Conservation (phyloP, 2,329 filamentous ascomycete genomes). For the Monosporascus sp. region DNA sequence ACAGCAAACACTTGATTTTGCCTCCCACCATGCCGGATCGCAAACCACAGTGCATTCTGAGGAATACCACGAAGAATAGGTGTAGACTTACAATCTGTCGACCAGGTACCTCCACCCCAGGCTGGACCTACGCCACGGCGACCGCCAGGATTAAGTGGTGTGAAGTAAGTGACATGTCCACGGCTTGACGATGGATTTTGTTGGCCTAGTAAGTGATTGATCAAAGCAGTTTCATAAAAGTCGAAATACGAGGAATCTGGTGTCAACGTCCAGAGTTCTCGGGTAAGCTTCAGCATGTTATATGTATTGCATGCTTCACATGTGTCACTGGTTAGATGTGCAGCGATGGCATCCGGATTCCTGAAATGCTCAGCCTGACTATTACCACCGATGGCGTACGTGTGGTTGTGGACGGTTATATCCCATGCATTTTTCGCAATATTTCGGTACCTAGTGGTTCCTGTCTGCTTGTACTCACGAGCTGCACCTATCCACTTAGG, state of each 20-base stretch:
- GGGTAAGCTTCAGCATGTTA: slow-evolving; percentile 52
- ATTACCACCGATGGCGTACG: slow-evolving; percentile 49
- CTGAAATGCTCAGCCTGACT: slow-evolving; percentile 49
- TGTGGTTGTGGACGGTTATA: slow-evolving; percentile 38
- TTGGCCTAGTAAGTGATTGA: slow-evolving; percentile 46
- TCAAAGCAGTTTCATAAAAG: slow-evolving; percentile 44
- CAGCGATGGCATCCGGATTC: slow-evolving; percentile 38
- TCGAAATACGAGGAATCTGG: slow-evolving; percentile 43
- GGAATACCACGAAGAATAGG: not conserved
- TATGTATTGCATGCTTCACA: slow-evolving; percentile 49
- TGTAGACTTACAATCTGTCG: slow-evolving; percentile 35
- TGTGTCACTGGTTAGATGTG: slow-evolving; percentile 38
- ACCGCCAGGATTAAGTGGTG: slow-evolving; percentile 41
- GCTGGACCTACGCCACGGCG: slow-evolving; percentile 44
- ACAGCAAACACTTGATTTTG: too few relatives aligned
- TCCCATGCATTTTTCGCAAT: slow-evolving; percentile 46
- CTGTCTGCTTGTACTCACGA: slow-evolving; percentile 43
- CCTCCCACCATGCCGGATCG: too few relatives aligned
- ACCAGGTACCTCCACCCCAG: slow-evolving; percentile 50
- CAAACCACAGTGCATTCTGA: too few relatives aligned
- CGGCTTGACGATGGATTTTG: slow-evolving; percentile 39
- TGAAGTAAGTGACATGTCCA: slow-evolving; percentile 50
- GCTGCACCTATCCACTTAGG: slow-evolving; percentile 49
- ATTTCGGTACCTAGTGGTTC: slow-evolving; percentile 36
- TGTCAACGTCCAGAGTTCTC: slow-evolving; percentile 42